These are phyloP conservation scores for Lachnellula occidentalis DNA, from an alignment of 2,329 filamentous ascomycete genomes.

Conservation along the genomic window DNA sequence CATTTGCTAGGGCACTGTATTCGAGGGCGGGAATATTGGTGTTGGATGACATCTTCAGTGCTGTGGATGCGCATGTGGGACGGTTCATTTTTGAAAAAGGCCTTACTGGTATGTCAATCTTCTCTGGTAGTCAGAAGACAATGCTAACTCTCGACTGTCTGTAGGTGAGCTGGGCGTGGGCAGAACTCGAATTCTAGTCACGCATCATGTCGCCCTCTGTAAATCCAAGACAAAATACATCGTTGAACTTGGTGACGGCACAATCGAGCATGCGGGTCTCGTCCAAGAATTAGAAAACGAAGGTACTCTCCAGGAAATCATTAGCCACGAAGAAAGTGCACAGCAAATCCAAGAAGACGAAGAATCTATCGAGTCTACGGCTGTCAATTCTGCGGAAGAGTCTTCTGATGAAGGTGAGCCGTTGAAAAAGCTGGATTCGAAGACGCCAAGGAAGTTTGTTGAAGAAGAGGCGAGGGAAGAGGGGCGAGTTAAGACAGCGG, in stretches of 20 bases:
- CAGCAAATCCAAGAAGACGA: conserved; percentile 46
- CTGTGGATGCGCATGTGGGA: conserved; percentile 76
- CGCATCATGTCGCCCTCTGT: conserved; percentile 70
- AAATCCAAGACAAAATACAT: conserved; percentile 67
- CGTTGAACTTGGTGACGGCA: conserved; percentile 66
- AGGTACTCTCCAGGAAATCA: conserved; percentile 51
- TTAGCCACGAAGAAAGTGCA: conserved; percentile 46
- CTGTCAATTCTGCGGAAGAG: conserved; percentile 49
- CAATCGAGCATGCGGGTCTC: conserved; percentile 57
- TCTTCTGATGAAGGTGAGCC: conserved; percentile 39
- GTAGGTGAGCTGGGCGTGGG: conserved; percentile 56
- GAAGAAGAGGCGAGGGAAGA: conserved; percentile 69
- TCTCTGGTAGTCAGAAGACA: too few relatives aligned
- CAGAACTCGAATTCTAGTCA: conserved; percentile 72
- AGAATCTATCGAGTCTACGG: conserved; percentile 42
- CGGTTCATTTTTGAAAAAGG: conserved; percentile 74
- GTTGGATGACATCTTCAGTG: conserved; percentile 77
- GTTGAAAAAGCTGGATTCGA: conserved; percentile 46
- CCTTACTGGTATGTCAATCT: conserved; percentile 43
- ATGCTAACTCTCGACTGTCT: neutral
- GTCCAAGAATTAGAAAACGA: conserved; percentile 58
- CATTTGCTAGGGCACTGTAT: conserved; percentile 74
- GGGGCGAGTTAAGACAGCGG: conserved; percentile 59
- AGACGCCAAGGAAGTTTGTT: conserved; percentile 62
- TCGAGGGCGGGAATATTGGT: conserved; percentile 71